Evolutionary conservation across 305 asterid genomes (phyloP), one percentile per base, ranked within the genome.

Genomic region (Solanum hybrid): DNA sequence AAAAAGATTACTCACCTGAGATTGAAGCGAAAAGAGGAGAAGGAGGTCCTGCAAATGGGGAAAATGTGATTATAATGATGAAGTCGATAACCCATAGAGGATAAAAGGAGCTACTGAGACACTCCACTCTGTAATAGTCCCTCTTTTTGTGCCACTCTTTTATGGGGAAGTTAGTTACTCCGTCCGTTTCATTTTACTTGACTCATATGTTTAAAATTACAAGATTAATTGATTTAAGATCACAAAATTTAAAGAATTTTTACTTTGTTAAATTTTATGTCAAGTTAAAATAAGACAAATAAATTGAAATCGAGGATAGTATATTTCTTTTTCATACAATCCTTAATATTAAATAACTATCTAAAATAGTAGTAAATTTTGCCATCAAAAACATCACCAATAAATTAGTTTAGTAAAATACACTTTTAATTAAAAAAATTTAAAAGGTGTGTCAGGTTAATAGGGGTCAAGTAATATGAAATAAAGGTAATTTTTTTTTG

Each of bases 81-180:
- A 65, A 92, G 94, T 78, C 89, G 90, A 86, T 51, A 82, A 89
- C 91, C 94, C 96, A 91, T 93, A 14, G 90, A 87, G 90, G 73
- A 79, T 73, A 80, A 75, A 39, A 81, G 36, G 51, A 81, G 68
- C 15, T 51, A 79, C 86, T 36, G 32, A 36, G 14, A 79, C 72
- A 57, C 70, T 61, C 72, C 72, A 61, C 72, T 61, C 72, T 20
- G 11, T 20, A 61, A 61, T 61, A 20, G 24, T 61, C 11, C 72
- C 24, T 20, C 10, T 20, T 70, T 70, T 24, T 70, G 31, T 70
- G 76, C 76, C 76, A 70, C 76, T 70, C 76, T 70, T 24, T 70
- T 10, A n/a, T 1, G 14, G 24, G 24, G n/a, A 17, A 57, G n/a
- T 51, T 65, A 65, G 3, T 68, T 9, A n/a, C 29, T 20, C 10